Base-by-base conservation (phyloP, 352 stramenopile genomes). In the Phytophthora cactorum region DNA sequence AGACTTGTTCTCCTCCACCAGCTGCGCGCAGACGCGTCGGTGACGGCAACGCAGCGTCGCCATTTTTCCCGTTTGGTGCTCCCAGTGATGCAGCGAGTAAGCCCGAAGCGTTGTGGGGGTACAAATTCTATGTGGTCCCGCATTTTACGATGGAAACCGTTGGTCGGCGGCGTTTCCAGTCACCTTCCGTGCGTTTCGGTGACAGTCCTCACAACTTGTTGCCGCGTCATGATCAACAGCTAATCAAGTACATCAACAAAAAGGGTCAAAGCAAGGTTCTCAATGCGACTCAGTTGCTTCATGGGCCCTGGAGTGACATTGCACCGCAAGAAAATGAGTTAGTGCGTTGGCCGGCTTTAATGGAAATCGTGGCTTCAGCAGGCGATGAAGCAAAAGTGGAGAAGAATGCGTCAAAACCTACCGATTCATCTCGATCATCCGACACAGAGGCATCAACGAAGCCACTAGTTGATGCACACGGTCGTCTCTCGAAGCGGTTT, bases 241-340 rank as follows among this genome's bases (percentile, higher is more conserved):
- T 95, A 4, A 78, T 91, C 51, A 86, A 91, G 57, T 95, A 88
- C 58, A 74, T 91, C 17, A 95, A 95, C 73, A 86, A 90, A 41
- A 76, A 77, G 27, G 71, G 74, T 3, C 56, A 77, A 41, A 54
- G 57, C 7, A 88, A 90, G 41, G 63, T 82, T n/a, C 41, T 93
- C 25, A 85, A 54, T 32, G 52, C 72, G 5, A 80, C 72, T 1
- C 79, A 90, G 51, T 28, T 92, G 50, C 60, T 95, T 29, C 76
- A 84, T 44, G 74, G 57, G 1, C 34, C 75, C 8, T 95, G 86
- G 86, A 75, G 62, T 32, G 83, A 95, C 15, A 67, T 95, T 25
- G 76, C 86, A 27, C 86, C 85, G 8, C 68, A 66, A 17, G 70
- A 83, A 27, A 75, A 86, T 2, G 85, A 93, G 15, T 52, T 92